Conservation (phyloP, 2,329 filamentous ascomycete species). For the Aspergillus ochraceoroseus region DNA sequence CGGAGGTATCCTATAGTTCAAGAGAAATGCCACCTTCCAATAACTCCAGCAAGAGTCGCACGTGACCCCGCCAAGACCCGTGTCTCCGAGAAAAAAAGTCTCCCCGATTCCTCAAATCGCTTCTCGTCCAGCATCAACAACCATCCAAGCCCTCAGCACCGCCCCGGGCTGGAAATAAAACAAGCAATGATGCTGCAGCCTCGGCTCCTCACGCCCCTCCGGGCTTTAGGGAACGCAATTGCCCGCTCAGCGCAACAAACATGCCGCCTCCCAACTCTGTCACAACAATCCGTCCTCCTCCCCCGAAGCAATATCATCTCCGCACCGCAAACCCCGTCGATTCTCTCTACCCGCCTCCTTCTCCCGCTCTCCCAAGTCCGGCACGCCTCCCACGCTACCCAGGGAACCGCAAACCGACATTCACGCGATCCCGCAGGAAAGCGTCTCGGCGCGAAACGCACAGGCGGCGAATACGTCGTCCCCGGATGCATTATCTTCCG, state of each 20-base stretch:
- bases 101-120: constrained; percentile 23
- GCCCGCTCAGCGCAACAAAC: constrained; percentile 25
- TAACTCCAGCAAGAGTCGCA: constrained; percentile 9
- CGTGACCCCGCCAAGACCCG: constrained; percentile 27
- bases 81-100: constrained; percentile 28
- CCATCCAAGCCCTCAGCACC: not conserved
- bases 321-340: constrained; percentile 18
- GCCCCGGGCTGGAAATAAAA: constrained; percentile 9
- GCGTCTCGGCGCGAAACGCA: constrained; percentile 90
- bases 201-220: constrained; percentile 37
- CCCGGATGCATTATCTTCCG: constrained; percentile 98
- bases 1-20: too few species aligned
- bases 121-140: not conserved
- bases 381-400: constrained; percentile 60
- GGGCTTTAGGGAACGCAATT: constrained; percentile 38
- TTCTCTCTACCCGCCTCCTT: constrained; percentile 29
- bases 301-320: constrained; percentile 30
- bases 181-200: constrained; percentile 40
- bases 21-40: constrained; percentile 33
- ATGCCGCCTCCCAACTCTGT: constrained; percentile 26
- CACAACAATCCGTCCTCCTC: constrained; percentile 21
- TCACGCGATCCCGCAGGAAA: constrained; percentile 69
- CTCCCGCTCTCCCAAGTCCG: constrained; percentile 48
- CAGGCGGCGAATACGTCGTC: constrained; percentile 86
- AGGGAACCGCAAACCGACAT: constrained; percentile 62